Conservation (phyloP, 208 protist species). For the Wallacemonas sp. region DNA sequence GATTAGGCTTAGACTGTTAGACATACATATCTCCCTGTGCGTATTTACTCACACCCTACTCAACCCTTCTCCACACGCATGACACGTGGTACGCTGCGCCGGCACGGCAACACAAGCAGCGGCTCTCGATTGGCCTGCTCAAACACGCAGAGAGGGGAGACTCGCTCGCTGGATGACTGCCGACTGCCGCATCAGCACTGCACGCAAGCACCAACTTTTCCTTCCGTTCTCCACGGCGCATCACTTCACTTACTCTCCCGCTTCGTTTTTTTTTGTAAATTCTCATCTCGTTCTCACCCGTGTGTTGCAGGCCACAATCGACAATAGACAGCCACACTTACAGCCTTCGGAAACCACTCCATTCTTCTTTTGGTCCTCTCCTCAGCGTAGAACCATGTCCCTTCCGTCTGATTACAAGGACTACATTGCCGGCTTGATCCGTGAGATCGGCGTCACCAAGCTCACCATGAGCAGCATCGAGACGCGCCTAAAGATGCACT, state of each 20-base stretch:
- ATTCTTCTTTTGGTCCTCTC: not conserved
- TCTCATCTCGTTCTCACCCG: not conserved
- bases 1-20: no score
- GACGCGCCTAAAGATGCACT: slow-evolving; percentile 60
- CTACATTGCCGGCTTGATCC: slow-evolving; percentile 59
- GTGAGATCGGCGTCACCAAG: slow-evolving; percentile 57
- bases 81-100: no score
- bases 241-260: not conserved
- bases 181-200: no score
- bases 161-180: no score
- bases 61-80: no score
- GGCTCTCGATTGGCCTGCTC: no score
- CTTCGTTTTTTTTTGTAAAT: slow-evolving; percentile 1
- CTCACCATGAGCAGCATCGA: slow-evolving; percentile 62
- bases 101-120: no score
- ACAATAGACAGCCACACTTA: not conserved
- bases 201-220: no score
- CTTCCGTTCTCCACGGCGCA: no score
- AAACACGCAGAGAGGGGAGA: no score
- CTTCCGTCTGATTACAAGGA: slow-evolving; percentile 66
- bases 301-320: not conserved
- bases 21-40: no score
- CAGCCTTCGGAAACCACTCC: not conserved
- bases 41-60: no score
- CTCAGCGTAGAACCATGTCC: slow-evolving; percentile 22